phyloP scores from a whole-genome alignment of 176 grass and related monocot genomes.

The Musa troglodytarum region DNA sequence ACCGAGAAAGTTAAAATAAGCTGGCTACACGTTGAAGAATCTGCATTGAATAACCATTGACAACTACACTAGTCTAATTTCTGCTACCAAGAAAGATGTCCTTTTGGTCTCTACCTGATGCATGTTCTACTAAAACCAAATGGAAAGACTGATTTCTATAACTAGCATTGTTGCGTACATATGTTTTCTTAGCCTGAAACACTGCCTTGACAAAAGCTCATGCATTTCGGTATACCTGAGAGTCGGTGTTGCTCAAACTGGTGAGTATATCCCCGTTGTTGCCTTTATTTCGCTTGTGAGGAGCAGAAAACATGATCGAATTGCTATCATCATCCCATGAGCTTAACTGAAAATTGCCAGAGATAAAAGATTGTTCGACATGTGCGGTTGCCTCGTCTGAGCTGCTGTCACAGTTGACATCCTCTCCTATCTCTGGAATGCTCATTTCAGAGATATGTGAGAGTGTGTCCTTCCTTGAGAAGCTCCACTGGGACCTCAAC shows the following conservation, averaged over 20 bases:
- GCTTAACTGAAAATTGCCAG: neutral
- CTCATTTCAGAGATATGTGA: conserved; percentile 30
- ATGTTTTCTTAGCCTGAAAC: neutral
- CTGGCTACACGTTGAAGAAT: no score
- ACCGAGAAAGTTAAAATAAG: neutral
- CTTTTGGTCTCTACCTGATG: no score
- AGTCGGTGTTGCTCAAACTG: conserved; percentile 27
- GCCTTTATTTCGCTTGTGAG: conserved; percentile 11
- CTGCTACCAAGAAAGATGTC: no score
- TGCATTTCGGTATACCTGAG: conserved; percentile 1
- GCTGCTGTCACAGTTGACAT: conserved; percentile 1
- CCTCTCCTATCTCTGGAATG: conserved; percentile 31
- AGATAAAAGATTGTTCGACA: conserved; percentile 7
- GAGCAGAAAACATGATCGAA: conserved; percentile 20
- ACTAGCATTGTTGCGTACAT: neutral
- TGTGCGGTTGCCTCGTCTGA: conserved; percentile 17
- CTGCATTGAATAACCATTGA: no score
- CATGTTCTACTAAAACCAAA: neutral
- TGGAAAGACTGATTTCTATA: neutral
- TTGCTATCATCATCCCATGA: conserved; percentile 10
- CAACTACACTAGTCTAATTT: no score
- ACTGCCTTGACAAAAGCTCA: neutral
- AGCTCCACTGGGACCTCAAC: conserved; percentile 36
- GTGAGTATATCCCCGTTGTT: conserved; percentile 22
- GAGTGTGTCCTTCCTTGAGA: conserved; percentile 29